phyloP scores from a whole-genome alignment of 2,329 filamentous ascomycete species.

The Gyromitra esculenta region DNA sequence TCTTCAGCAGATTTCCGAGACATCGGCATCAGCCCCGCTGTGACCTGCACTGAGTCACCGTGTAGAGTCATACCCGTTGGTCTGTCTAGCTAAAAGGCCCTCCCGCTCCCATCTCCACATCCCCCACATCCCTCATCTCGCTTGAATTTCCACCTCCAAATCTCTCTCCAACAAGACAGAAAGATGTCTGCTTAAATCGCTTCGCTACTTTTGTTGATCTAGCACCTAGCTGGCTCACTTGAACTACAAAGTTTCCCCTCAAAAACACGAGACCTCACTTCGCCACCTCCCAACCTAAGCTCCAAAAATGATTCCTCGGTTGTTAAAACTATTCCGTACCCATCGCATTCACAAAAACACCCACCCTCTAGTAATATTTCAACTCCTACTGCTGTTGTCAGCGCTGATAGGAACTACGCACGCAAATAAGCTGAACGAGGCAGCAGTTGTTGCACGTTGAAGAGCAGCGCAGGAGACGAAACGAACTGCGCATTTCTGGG shows the following conservation, averaged over 20 bases:
- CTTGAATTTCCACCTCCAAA: slow-evolving; percentile 16
- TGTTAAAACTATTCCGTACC: slow-evolving; percentile 38
- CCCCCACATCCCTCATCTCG: slow-evolving; percentile 1
- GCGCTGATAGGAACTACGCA: slow-evolving; percentile 41
- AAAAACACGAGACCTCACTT: slow-evolving; percentile 5
- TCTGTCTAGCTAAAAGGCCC: slow-evolving; percentile 1
- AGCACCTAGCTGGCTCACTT: slow-evolving; percentile 41
- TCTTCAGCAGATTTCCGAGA: not conserved
- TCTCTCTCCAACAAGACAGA: not conserved
- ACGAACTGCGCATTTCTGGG: not conserved
- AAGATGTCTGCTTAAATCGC: slow-evolving; percentile 45
- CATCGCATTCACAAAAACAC: slow-evolving; percentile 25
- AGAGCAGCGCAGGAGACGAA: not conserved
- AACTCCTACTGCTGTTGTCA: slow-evolving; percentile 47
- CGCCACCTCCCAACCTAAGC: slow-evolving; percentile 1
- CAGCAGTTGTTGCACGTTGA: slow-evolving; percentile 8
- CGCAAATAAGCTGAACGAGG: not conserved
- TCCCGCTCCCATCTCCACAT: slow-evolving; percentile 11
- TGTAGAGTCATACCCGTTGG: slow-evolving; percentile 28
- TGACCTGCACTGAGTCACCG: slow-evolving; percentile 38
- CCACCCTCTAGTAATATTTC: slow-evolving; percentile 43
- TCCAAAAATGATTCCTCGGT: slow-evolving; percentile 50
- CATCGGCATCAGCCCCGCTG: slow-evolving; percentile 11
- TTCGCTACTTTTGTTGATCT: slow-evolving; percentile 3
- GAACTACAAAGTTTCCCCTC: slow-evolving; percentile 21